Percentiles rank a stretch among this genome's conserved stretches.
These are phyloP conservation scores for Metschnikowia kofuensis DNA, from an alignment of 805 yeast species.

Conservation along the genomic window DNA sequence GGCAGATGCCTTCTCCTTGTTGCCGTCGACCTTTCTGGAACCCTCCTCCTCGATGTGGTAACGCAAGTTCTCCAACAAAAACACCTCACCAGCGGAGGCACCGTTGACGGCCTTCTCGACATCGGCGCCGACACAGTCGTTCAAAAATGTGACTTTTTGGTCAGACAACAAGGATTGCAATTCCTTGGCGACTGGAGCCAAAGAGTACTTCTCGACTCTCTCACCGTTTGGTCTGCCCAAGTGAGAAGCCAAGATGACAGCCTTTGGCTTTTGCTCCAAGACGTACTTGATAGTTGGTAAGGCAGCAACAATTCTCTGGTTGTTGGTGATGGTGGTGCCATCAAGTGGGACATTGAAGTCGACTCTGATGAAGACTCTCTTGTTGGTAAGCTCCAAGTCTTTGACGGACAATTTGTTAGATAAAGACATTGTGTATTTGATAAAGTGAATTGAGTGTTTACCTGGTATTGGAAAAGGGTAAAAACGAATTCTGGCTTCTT, in stretches of 20 bases:
- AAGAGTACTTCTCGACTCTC: constrained; percentile 77
- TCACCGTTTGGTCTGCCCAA: constrained; percentile 99
- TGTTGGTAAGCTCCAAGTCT: constrained; percentile 81
- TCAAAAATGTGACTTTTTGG: constrained; percentile 70
- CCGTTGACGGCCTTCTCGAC: constrained; percentile 76
- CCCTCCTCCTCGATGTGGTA: constrained; percentile 99
- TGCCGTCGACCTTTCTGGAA: constrained; percentile 80
- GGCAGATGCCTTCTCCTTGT: constrained; percentile 88
- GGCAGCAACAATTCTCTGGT: constrained; percentile 99
- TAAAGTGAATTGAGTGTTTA: constrained; percentile 9
- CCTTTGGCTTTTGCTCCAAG: constrained; percentile 86
- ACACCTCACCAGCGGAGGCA: constrained; percentile 76
- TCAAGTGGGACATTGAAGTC: constrained; percentile 95
- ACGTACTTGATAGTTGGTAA: constrained; percentile 97
- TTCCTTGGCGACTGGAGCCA: constrained; percentile 92
- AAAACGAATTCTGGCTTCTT: background rate
- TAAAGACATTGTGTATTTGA: constrained; percentile 66
- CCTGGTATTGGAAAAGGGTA: background rate
- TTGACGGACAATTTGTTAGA: constrained; percentile 90
- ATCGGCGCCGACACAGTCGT: constrained; percentile 90
- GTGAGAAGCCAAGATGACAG: constrained; percentile 91
- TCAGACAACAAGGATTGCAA: constrained; percentile 67
- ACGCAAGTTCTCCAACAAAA: constrained; percentile 95
- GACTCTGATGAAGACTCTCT: constrained; percentile 98
- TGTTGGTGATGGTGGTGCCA: constrained; percentile 96